phyloP scores from a whole-genome alignment of 768 basidiomycete species.

The Leccinum boreale region DNA sequence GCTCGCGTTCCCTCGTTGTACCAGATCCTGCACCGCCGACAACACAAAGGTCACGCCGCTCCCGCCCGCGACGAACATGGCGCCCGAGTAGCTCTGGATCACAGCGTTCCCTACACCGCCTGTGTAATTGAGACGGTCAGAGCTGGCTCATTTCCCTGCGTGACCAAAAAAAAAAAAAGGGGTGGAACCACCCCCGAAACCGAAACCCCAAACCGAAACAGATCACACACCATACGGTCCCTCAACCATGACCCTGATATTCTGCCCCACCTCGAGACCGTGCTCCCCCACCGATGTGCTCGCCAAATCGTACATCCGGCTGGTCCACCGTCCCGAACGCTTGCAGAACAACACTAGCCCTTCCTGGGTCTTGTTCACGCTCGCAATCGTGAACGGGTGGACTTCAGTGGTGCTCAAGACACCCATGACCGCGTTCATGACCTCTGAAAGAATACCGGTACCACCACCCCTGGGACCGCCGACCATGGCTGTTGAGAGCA shows the following conservation, averaged over 20 bases:
- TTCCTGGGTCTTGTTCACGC: constrained; percentile 49
- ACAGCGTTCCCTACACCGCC: constrained; percentile 62
- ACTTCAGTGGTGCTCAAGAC: constrained; percentile 53
- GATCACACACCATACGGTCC: constrained; percentile 48
- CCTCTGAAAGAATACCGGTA: neutral
- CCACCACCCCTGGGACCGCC: neutral
- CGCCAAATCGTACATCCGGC: constrained; percentile 49
- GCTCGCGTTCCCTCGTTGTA: constrained; percentile 46
- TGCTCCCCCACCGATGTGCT: constrained; percentile 33
- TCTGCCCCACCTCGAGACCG: constrained; percentile 22
- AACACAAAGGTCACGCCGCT: constrained; percentile 75
- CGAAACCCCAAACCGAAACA: too few relatives aligned
- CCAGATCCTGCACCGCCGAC: constrained; percentile 60
- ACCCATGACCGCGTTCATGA: constrained; percentile 37
- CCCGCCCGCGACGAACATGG: constrained; percentile 69
- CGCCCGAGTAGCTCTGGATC: constrained; percentile 62
- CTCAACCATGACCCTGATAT: constrained; percentile 44
- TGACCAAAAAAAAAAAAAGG: neutral
- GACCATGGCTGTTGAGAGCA: constrained; percentile 43
- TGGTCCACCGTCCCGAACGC: constrained; percentile 65
- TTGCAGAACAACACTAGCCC: constrained; percentile 70
- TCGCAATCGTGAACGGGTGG: constrained; percentile 85
- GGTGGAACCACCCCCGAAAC: neutral
- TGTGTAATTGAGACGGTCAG: constrained; percentile 13
- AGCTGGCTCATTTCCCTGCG: neutral